A percentile compares a stretch with the other conserved stretches of the same genome.
Evolutionary conservation across 1,284 basidiomycete genomes (phyloP).

Genomic region (Moesziomyces aphidis): DNA sequence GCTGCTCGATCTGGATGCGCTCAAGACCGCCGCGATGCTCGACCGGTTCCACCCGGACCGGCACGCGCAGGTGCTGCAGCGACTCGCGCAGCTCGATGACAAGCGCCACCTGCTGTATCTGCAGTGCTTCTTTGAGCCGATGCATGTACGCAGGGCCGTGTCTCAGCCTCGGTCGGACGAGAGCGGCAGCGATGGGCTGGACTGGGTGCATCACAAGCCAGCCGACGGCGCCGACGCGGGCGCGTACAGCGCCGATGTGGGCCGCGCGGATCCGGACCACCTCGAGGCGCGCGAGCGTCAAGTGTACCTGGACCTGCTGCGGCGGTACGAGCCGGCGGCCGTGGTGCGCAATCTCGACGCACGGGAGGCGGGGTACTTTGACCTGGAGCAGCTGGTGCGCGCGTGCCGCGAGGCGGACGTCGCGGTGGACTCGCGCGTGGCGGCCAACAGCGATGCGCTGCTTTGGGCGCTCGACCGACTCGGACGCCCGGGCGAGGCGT

Average conservation of each 20-base stretch:
- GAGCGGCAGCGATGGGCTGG: slow-evolving; percentile 62
- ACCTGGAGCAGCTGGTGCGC: slow-evolving; percentile 74
- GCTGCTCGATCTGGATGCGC: slow-evolving; percentile 76
- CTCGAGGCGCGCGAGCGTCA: slow-evolving; percentile 73
- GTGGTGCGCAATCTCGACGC: slow-evolving; percentile 78
- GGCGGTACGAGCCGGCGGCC: slow-evolving; percentile 76
- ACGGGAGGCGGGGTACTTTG: slow-evolving; percentile 74
- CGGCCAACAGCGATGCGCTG: slow-evolving; percentile 78
- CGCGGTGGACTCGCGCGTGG: slow-evolving; percentile 26
- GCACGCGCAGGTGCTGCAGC: slow-evolving; percentile 72
- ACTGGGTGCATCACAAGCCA: slow-evolving; percentile 9
- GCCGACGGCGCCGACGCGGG: not conserved
- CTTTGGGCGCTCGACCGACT: slow-evolving; percentile 82
- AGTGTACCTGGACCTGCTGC: slow-evolving; percentile 80
- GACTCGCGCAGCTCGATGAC: slow-evolving; percentile 68
- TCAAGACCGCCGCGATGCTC: slow-evolving; percentile 79
- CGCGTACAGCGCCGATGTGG: slow-evolving; percentile 30
- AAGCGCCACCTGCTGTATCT: slow-evolving; percentile 82
- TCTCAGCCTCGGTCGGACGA: slow-evolving; percentile 12
- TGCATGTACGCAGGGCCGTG: slow-evolving; percentile 69
- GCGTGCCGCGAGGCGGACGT: slow-evolving; percentile 73
- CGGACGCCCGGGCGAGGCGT: slow-evolving; percentile 74
- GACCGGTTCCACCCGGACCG: slow-evolving; percentile 74
- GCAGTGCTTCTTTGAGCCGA: slow-evolving; percentile 77
- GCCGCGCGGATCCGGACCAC: slow-evolving; percentile 57